Evolutionary conservation across 345 rosid species (phyloP).

Genomic region (Aquilaria yunnanensis): DNA sequence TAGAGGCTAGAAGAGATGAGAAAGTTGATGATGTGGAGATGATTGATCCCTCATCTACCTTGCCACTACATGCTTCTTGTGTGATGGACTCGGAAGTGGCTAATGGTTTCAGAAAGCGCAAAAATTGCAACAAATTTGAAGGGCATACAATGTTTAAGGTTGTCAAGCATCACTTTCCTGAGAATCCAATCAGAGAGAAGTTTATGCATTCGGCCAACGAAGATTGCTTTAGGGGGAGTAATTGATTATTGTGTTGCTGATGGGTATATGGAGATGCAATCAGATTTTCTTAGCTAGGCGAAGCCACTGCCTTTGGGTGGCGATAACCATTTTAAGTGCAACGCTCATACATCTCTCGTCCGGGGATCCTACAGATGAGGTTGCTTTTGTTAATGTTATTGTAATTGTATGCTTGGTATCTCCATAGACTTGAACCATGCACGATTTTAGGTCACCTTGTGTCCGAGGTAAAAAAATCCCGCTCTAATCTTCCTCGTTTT

Average conservation of each 20-base stretch:
- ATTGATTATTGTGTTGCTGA: constrained; percentile 27
- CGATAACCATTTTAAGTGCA: too few relatives aligned
- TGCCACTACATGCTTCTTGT: constrained; percentile 12
- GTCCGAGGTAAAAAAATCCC: too few relatives aligned
- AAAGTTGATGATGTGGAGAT: constrained; percentile 21
- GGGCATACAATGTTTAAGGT: constrained; percentile 36
- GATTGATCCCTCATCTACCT: constrained; percentile 12
- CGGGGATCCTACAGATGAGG: constrained; percentile 25
- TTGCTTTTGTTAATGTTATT: constrained; percentile 10
- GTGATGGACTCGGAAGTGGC: constrained; percentile 14
- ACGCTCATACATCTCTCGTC: too few relatives aligned
- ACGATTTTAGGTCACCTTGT: too few relatives aligned
- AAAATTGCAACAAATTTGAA: constrained; percentile 42
- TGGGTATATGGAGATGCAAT: constrained; percentile 22
- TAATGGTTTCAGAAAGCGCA: constrained; percentile 56
- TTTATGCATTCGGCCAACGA: constrained; percentile 13
- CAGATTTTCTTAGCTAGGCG: too few relatives aligned
- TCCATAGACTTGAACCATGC: too few relatives aligned
- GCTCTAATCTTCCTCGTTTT: too few relatives aligned
- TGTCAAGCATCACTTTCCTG: constrained; percentile 34
- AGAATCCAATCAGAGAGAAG: constrained; percentile 16
- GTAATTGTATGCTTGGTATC: too few relatives aligned
- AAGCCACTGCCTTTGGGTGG: too few relatives aligned
- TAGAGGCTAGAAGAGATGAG: constrained; percentile 8
- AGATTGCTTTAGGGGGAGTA: constrained; percentile 35